Percentiles rank a stretch among this genome's conserved stretches.
Evolutionary conservation across 2,329 filamentous ascomycete species (phyloP).

Genomic region (Cordyceps tenuipes): DNA sequence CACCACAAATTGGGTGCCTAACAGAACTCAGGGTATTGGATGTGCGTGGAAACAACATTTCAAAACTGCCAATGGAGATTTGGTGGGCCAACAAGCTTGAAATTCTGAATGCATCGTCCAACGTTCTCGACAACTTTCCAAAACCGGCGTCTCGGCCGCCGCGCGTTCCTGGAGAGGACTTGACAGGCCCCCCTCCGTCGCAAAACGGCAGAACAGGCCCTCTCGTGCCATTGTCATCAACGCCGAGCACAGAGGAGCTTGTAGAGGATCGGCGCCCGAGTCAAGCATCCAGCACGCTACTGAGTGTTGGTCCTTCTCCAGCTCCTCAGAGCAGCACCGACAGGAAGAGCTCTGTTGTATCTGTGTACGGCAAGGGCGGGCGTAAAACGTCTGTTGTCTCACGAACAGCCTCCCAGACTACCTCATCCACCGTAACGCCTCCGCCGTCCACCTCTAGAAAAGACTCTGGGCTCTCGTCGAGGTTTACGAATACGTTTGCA

Average conservation of each 20-base stretch:
- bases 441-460: slow-evolving; percentile 57
- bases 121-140: slow-evolving; percentile 83
- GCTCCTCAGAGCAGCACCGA: slow-evolving; percentile 39
- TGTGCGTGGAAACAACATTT: slow-evolving; percentile 87
- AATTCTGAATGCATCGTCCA: slow-evolving; percentile 90
- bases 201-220: slow-evolving; percentile 33
- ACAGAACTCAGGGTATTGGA: slow-evolving; percentile 79
- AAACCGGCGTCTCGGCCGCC: slow-evolving; percentile 69
- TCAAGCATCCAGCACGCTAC: slow-evolving; percentile 67
- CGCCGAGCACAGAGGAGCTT: slow-evolving; percentile 72
- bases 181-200: slow-evolving; percentile 25
- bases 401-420: slow-evolving; percentile 42
- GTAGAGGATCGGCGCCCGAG: slow-evolving; percentile 66
- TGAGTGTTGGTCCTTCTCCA: slow-evolving; percentile 70
- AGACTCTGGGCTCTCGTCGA: slow-evolving; percentile 77
- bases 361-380: slow-evolving; percentile 68
- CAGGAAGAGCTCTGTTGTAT: slow-evolving; percentile 78
- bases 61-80: slow-evolving; percentile 80
- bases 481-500: slow-evolving; percentile 78
- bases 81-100: slow-evolving; percentile 92
- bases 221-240: slow-evolving; percentile 41
- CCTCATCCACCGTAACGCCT: slow-evolving; percentile 38
- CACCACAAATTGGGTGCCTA: slow-evolving; percentile 80
- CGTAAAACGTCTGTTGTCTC: slow-evolving; percentile 80
- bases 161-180: slow-evolving; percentile 47